Conservation (phyloP, 2,329 filamentous ascomycete species). For the Fusarium sp. region DNA sequence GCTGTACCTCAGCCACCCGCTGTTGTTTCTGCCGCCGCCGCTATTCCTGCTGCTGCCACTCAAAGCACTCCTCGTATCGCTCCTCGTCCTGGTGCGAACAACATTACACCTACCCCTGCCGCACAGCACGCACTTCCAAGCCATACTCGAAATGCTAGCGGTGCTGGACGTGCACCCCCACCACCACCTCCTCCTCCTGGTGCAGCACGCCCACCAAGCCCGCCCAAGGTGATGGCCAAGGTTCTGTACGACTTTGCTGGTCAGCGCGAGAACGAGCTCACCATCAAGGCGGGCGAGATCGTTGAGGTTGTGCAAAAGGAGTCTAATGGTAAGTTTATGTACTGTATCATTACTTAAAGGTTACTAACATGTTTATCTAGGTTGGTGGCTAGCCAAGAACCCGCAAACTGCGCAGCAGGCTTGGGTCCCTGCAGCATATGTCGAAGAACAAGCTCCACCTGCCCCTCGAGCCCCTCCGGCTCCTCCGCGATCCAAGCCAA, state of each 20-base stretch:
- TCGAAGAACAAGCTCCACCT: constrained; percentile 82
- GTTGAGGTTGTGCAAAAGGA: constrained; percentile 95
- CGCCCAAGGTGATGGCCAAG: constrained; percentile 83
- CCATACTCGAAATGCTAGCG: constrained; percentile 68
- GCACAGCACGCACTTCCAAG: constrained; percentile 55
- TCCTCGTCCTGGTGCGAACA: constrained; percentile 16
- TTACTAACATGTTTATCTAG: constrained; percentile 63
- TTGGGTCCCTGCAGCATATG: constrained; percentile 94
- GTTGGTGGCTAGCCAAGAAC: constrained; percentile 94
- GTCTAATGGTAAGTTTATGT: constrained; percentile 79
- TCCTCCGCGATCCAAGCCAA: constrained; percentile 74
- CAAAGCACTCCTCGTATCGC: constrained; percentile 37
- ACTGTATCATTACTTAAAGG: neutral
- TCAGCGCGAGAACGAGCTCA: constrained; percentile 86
- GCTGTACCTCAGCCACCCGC: constrained; percentile 54
- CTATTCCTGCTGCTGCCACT: constrained; percentile 43
- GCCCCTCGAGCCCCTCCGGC: constrained; percentile 75
- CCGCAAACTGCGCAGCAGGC: constrained; percentile 73
- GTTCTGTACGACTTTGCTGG: constrained; percentile 93
- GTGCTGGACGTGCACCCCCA: constrained; percentile 68
- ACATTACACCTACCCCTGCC: constrained; percentile 28
- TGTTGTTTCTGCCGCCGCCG: constrained; percentile 47
- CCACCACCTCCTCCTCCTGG: constrained; percentile 75
- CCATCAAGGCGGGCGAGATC: constrained; percentile 82
- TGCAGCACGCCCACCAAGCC: constrained; percentile 63